Conservation (phyloP, 208 protist species). For the Wallacemonas sp. region DNA sequence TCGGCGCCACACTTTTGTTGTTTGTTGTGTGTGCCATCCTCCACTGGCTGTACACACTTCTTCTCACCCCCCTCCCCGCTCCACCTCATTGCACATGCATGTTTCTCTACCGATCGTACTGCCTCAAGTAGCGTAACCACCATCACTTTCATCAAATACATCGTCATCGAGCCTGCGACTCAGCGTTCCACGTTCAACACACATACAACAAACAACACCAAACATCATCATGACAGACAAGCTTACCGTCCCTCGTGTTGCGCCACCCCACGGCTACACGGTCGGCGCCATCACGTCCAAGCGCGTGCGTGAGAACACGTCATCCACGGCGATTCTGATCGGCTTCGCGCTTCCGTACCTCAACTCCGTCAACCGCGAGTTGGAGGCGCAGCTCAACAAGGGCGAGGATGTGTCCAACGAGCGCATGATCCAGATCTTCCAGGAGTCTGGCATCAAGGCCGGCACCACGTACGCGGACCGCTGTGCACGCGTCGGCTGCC, state of each 20-base stretch:
- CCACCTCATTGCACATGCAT: too few relatives aligned
- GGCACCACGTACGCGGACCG: constrained; percentile 51
- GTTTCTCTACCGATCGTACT: too few relatives aligned
- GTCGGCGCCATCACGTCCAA: constrained; percentile 39
- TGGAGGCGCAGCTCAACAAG: constrained; percentile 62
- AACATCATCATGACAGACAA: constrained; percentile 23
- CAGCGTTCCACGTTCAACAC: too few relatives aligned
- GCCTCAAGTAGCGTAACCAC: too few relatives aligned
- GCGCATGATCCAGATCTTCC: constrained; percentile 54
- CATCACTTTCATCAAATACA: too few relatives aligned
- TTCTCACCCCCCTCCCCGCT: too few relatives aligned
- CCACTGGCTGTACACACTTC: too few relatives aligned
- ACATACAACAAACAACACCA: too few relatives aligned
- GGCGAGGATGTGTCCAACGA: constrained; percentile 58
- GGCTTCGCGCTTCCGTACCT: constrained; percentile 64
- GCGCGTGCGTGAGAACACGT: constrained; percentile 68
- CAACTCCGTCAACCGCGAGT: constrained; percentile 40
- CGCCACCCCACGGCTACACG: constrained; percentile 57
- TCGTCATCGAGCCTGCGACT: too few relatives aligned
- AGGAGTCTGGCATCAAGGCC: constrained; percentile 19
- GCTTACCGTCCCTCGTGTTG: not conserved
- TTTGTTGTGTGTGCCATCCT: too few relatives aligned
- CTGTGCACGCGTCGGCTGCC: constrained; percentile 51
- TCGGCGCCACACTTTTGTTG: too few relatives aligned
- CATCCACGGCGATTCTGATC: constrained; percentile 43